Evolutionary conservation across 495 filamentous ascomycete species (phyloP), one percentile per base, ranked within the genome.

Genomic region (Friedmanniomyces simplex): DNA sequence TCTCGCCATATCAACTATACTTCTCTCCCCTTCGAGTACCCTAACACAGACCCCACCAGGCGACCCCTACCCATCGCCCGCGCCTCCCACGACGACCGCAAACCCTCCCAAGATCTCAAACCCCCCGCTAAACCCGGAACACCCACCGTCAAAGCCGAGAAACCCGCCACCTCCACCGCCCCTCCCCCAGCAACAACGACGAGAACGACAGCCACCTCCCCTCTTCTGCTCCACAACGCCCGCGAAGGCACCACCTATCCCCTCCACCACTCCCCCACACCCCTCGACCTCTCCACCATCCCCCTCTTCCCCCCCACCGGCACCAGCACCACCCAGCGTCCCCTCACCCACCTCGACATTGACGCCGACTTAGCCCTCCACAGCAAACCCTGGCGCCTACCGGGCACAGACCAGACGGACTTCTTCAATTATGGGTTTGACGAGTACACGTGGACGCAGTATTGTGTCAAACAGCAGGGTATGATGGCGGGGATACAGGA

Each of bases 381-480:
- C 63, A 86, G 89, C 63, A 96, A 96, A 72, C 93, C 91, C 32
- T 98, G 93, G 93, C 83, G 93, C 26, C 84, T 89, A 57, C 93
- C 93, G 10, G 93, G 93, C n/a, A 86, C 91, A 45, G 93, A 97
- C 69, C 79, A 95, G 42, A 89, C 85, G 25, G 93, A 98, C 70
- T 98, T 93, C 71, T 98, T 98, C 79, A 98, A 98, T 74, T 98
- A 97, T 74, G 94, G 94, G 36, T 98, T 98, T 61, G 93, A 98
- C 73, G 93, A 98, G 71, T 98, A 97, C 69, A 96, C 94, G 16
- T 98, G 93, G 93, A 87, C 91, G 26, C 81, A 88, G 57, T 98
- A 97, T 71, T 91, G 91, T 28, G 71, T 89, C 58, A 94, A 94
- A 65, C 94, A 97, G 67, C 82, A 88, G 54, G 76, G 78, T 4